Conservation (phyloP, 192 early-diverging fungal species). For the Backusella macrospora region DNA sequence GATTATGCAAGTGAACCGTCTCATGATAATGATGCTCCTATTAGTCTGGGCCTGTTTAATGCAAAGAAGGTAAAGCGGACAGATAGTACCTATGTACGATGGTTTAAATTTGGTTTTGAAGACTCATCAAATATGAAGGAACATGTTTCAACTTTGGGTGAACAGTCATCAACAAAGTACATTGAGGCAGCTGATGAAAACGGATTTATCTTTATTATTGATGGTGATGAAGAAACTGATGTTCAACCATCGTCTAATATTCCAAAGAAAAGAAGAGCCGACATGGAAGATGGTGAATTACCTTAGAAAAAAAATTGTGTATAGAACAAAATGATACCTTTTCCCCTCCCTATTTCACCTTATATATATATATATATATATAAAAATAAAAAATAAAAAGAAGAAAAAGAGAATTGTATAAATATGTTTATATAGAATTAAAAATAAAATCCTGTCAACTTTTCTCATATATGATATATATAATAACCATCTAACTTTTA, state of each 20-base stretch:
- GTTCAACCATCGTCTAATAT: neutral
- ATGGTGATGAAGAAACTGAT: slow-evolving; percentile 1
- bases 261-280: slow-evolving; percentile 10
- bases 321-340: neutral
- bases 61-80: slow-evolving; percentile 31
- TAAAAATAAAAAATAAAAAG: too few species aligned
- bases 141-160: slow-evolving; percentile 2
- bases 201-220: slow-evolving; percentile 20
- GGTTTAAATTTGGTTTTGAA: slow-evolving; percentile 41
- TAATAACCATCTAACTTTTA: too few species aligned
- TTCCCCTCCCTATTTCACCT: neutral
- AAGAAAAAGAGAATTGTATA: neutral
- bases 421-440: neutral
- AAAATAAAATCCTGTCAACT: neutral
- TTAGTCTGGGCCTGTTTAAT: slow-evolving; percentile 35
- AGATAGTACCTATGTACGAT: slow-evolving; percentile 38
- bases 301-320: neutral
- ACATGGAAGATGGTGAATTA: slow-evolving; percentile 30
- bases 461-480: neutral
- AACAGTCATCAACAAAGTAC: neutral
- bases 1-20: slow-evolving; percentile 49
- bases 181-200: slow-evolving; percentile 9
- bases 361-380: too few species aligned
- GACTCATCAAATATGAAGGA: neutral
- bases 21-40: slow-evolving; percentile 41